Evolutionary conservation across 179 eudicot genomes (phyloP).

Genomic region (Sideroxylon spinosum): DNA sequence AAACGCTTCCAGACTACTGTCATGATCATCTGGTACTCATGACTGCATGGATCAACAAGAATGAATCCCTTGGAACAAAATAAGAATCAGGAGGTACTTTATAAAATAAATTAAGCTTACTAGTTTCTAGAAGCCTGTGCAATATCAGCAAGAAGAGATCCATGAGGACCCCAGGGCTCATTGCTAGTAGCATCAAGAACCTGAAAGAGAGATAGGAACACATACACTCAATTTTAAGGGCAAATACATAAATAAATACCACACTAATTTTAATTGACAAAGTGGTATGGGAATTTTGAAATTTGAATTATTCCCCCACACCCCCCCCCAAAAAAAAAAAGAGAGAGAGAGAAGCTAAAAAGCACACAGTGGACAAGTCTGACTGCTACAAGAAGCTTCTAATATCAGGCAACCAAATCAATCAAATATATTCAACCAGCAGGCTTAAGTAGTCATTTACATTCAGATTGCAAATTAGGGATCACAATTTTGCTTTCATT

Average conservation of each 20-base stretch:
- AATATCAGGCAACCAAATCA: background rate
- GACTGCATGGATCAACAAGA: conserved; percentile 42
- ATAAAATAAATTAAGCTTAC: conserved; percentile 37
- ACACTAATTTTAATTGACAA: too few relatives aligned
- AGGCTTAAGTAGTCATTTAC: background rate
- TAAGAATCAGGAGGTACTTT: background rate
- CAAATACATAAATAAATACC: too few relatives aligned
- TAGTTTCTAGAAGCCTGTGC: conserved; percentile 87
- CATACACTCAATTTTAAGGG: background rate
- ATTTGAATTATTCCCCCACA: too few relatives aligned
- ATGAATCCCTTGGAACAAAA: conserved; percentile 12
- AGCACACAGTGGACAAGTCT: background rate
- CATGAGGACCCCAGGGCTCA: conserved; percentile 99
- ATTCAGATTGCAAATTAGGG: background rate
- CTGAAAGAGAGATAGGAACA: conserved; percentile 19
- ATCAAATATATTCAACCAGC: background rate
- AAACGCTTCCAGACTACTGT: conserved; percentile 85
- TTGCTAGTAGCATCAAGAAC: conserved; percentile 89
- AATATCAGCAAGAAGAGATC: conserved; percentile 90
- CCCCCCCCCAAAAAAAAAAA: too few relatives aligned
- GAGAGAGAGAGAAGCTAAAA: background rate
- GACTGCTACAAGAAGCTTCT: background rate
- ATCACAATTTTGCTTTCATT: background rate
- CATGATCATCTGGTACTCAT: conserved; percentile 95
- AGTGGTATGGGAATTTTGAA: conserved; percentile 7